phyloP scores from a whole-genome alignment of 371 early-diverging fungal genomes.

The Encephalitozoon cuniculi region DNA sequence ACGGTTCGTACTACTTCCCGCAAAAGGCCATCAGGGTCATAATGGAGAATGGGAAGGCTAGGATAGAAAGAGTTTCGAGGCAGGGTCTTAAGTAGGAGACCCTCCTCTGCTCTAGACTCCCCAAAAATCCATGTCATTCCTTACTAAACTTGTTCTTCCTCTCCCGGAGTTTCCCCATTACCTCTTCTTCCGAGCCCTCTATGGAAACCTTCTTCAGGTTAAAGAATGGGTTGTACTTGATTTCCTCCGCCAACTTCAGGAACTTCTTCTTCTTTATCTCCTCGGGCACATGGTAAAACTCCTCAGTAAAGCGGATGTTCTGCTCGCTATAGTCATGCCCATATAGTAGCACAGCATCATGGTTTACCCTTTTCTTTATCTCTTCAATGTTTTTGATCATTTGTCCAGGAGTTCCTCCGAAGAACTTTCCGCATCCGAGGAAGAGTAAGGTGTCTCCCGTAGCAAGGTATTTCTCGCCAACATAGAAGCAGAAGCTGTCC shows the following conservation, averaged over 20 bases:
- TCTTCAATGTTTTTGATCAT: slow-evolving; percentile 43
- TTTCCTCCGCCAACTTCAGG: slow-evolving; percentile 45
- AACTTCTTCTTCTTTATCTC: slow-evolving; percentile 23
- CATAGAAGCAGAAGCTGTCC: slow-evolving; percentile 47
- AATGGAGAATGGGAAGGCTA: not conserved
- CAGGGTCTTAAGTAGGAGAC: no score
- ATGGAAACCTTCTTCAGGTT: not conserved
- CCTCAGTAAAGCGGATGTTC: slow-evolving; percentile 44
- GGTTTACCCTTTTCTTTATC: slow-evolving; percentile 8
- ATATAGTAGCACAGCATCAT: slow-evolving; percentile 48
- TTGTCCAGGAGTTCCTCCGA: slow-evolving; percentile 55
- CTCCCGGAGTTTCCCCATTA: not conserved
- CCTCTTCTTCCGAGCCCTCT: not conserved
- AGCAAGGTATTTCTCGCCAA: slow-evolving; percentile 37
- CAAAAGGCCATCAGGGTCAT: not conserved
- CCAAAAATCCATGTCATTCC: not conserved
- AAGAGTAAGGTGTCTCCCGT: slow-evolving; percentile 60
- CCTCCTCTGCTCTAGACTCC: no score
- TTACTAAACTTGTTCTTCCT: not conserved
- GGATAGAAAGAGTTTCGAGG: not conserved
- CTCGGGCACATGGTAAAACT: not conserved
- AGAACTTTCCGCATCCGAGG: slow-evolving; percentile 59
- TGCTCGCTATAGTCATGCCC: slow-evolving; percentile 59
- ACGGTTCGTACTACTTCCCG: not conserved
- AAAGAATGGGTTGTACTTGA: slow-evolving; percentile 47